Conservation (phyloP, 768 basidiomycete genomes). For the Chalciporus pseudorubinellus region DNA sequence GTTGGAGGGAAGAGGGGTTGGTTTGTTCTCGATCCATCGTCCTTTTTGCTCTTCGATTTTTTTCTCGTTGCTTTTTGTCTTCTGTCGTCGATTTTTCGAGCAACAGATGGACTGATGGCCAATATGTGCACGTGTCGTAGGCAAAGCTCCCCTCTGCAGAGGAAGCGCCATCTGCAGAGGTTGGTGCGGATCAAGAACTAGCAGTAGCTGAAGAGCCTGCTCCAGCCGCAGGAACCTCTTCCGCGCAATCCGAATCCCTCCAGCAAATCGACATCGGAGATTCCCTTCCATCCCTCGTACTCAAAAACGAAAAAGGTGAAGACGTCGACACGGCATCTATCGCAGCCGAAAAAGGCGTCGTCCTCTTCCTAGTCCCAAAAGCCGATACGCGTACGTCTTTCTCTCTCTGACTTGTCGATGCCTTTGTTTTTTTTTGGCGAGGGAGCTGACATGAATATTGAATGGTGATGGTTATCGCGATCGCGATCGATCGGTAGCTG, state of each 20-base stretch:
- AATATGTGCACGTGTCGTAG: constrained; percentile 3
- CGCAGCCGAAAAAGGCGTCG: constrained; percentile 66
- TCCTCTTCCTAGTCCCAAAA: constrained; percentile 82
- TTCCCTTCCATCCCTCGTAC: constrained; percentile 62
- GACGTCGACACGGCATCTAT: constrained; percentile 69
- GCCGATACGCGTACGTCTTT: constrained; percentile 76
- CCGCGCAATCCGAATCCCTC: not conserved
- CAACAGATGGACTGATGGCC: not conserved
- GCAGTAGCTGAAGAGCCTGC: constrained; percentile 1
- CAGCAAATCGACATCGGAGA: constrained; percentile 67
- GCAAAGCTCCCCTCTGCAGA: constrained; percentile 16
- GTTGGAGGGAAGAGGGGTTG: too few species aligned
- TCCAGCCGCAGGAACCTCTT: constrained; percentile 3
- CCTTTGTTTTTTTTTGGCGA: not conserved
- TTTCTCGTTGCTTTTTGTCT: not conserved
- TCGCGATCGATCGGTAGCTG: constrained; percentile 45
- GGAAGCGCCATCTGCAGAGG: constrained; percentile 2
- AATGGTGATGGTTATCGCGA: too few species aligned
- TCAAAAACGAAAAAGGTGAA: constrained; percentile 85
- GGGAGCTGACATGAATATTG: constrained; percentile 2
- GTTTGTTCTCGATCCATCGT: too few species aligned
- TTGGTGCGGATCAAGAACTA: not conserved
- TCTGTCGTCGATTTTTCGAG: not conserved
- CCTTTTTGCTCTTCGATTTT: not conserved
- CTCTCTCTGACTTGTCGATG: not conserved